Base-by-base conservation (phyloP, 2,329 filamentous ascomycete genomes). In the Trichoderma sp. region DNA sequence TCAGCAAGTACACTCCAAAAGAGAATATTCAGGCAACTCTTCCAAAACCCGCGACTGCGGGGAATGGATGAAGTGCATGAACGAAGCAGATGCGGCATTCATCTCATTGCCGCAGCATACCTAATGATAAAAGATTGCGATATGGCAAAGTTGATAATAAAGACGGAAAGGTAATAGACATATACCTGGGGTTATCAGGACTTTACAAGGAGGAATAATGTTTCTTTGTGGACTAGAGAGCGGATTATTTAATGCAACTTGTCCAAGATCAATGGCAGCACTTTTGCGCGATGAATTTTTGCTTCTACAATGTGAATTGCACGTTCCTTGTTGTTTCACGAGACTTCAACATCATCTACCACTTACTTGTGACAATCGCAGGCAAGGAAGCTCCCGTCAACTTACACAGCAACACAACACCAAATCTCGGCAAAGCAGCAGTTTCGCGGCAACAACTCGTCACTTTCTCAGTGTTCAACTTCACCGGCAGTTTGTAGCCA, bases 1-100 rank as follows among this genome's bases (percentile, higher is more conserved):
- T 63, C 11, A 63, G 60, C 47, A 27, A 27, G 27, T 40, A 63
- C 27, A 63, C 31, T 16, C 60, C 47, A 5, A 53, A 63, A 31
- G 16, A 43, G n/a, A 19, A n/a, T 10, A 16, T 8, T 3, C 40
- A 43, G 16, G 40, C 19, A 43, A 8, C 19, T 8, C 19, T 43
- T 43, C 40, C 40, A 43, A 19, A 43, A n/a, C 40, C 16, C 8
- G 40, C 40, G n/a, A n/a, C 40, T 8, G 40, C 40, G 16, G 7
- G 19, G 40, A 43, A 19, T 43, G 16, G 16, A 8, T 6, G 14
- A 43, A 43, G 37, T 19, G 37, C 16, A 43, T 43, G n/a, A 43
- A 7, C 6, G 16, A 40, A 43, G 16, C 40, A 7, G 16, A 19
- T n/a, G 40, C 40, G 16, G 4, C 13, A 43, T 10, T n/a, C 16